phyloP scores from a whole-genome alignment of 1,284 basidiomycete genomes.

The Athelia sp. region DNA sequence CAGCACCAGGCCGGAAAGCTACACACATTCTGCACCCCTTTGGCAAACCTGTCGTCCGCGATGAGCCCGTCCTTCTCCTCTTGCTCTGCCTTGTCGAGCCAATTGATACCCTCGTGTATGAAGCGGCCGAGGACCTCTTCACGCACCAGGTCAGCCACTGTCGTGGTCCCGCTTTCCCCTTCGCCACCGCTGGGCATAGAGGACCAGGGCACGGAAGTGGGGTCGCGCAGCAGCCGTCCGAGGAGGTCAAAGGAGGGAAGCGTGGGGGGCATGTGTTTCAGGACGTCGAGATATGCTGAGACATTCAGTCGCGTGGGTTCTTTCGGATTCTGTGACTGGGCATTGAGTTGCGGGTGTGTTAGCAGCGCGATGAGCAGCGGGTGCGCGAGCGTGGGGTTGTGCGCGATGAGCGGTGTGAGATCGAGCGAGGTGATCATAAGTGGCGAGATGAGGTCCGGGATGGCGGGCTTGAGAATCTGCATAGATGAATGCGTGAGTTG shows the following conservation, averaged over 20 bases:
- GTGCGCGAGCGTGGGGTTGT: conserved; percentile 64
- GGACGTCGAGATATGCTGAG: conserved; percentile 50
- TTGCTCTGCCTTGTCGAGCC: conserved; percentile 62
- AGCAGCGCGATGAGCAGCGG: conserved; percentile 57
- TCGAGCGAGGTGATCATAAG: conserved; percentile 63
- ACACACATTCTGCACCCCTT: conserved; percentile 60
- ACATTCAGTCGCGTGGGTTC: conserved; percentile 27
- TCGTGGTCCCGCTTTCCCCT: conserved; percentile 39
- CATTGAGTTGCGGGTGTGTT: conserved; percentile 12
- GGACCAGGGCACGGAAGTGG: conserved; percentile 32
- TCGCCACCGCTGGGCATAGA: conserved; percentile 23
- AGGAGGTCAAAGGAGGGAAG: conserved; percentile 70
- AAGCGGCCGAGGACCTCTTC: conserved; percentile 64
- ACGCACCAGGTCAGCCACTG: conserved; percentile 58
- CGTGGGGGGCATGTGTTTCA: conserved; percentile 57
- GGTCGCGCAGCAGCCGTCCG: conserved; percentile 58
- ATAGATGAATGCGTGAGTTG: conserved; percentile 3
- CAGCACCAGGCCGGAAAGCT: no score
- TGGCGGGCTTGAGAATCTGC: conserved; percentile 31
- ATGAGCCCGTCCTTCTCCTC: conserved; percentile 60
- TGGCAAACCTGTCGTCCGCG: conserved; percentile 66
- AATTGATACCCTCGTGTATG: conserved; percentile 56
- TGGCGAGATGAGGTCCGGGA: conserved; percentile 45
- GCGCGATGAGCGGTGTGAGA: conserved; percentile 55
- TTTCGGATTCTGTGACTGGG: not conserved